Percentiles rank a stretch among this genome's conserved stretches.
Conservation (phyloP, 2,329 filamentous ascomycete genomes). For the Alternaria arborescens region DNA sequence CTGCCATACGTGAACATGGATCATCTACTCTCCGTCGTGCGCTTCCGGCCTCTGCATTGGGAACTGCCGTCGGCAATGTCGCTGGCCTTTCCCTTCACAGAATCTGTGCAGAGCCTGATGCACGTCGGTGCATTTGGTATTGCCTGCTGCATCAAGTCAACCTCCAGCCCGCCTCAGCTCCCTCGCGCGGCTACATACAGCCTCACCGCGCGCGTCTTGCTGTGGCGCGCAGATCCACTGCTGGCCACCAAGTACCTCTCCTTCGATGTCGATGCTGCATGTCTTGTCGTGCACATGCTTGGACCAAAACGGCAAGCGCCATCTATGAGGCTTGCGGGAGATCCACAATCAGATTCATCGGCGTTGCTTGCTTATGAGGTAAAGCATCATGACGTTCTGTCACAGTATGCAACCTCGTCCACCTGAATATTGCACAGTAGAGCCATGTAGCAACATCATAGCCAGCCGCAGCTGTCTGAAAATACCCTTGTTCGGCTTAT, state of each 20-base stretch:
- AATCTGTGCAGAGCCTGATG: constrained; percentile 29
- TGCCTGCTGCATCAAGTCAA: constrained; percentile 29
- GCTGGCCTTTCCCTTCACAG: constrained; percentile 25
- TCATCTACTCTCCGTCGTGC: constrained; percentile 14
- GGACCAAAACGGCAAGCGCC: constrained; percentile 28
- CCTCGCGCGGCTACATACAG: constrained; percentile 38
- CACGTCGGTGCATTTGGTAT: constrained; percentile 31
- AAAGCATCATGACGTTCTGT: constrained; percentile 16
- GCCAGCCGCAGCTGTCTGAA: constrained; percentile 18
- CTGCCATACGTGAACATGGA: constrained; percentile 12
- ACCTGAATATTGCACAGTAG: constrained; percentile 24
- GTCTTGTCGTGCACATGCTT: constrained; percentile 24
- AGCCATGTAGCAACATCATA: constrained; percentile 12
- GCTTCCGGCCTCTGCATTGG: constrained; percentile 13
- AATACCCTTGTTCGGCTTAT: constrained; percentile 12
- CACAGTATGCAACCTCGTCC: constrained; percentile 35
- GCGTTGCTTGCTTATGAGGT: constrained; percentile 31
- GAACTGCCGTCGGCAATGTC: constrained; percentile 13
- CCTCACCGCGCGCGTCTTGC: constrained; percentile 40
- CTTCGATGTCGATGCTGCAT: constrained; percentile 27
- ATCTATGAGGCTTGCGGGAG: constrained; percentile 28
- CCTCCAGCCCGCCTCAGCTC: constrained; percentile 42
- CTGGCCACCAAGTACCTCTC: constrained; percentile 15
- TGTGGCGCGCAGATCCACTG: constrained; percentile 27
- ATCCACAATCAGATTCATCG: constrained; percentile 27